Evolutionary conservation across 164 flowering plant genomes (phyloP).

Genomic region (Brasenia schreberi): DNA sequence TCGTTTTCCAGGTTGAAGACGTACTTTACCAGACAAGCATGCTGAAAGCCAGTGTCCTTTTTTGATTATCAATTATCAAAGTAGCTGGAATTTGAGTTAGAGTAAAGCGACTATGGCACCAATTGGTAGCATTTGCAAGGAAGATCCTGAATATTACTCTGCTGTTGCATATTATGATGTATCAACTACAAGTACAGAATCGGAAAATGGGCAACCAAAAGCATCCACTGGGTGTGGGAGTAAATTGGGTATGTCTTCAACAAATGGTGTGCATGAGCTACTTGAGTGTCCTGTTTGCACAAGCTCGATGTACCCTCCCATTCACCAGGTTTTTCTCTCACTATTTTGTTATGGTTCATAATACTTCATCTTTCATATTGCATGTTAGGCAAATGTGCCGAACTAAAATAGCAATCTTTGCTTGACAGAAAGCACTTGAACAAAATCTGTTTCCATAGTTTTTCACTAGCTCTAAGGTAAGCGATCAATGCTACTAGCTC

Average conservation of each 20-base stretch:
- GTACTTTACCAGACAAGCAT: too few species aligned
- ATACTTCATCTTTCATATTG: background rate
- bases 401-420: too few species aligned
- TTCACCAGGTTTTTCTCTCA: constrained; percentile 44
- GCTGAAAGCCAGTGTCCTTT: too few species aligned
- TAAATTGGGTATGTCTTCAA: constrained; percentile 31
- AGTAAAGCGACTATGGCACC: constrained; percentile 37
- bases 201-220: constrained; percentile 15
- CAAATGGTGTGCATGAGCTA: constrained; percentile 55
- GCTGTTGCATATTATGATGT: constrained; percentile 24
- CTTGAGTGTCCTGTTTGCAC: constrained; percentile 68
- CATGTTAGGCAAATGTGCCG: background rate
- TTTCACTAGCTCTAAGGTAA: too few species aligned
- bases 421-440: too few species aligned
- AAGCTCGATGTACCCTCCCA: constrained; percentile 61
- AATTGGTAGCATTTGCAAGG: constrained; percentile 39
- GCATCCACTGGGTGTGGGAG: constrained; percentile 15
- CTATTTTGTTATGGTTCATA: background rate
- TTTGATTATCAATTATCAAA: too few species aligned
- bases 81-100: too few species aligned
- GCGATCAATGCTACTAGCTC: too few species aligned
- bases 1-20: too few species aligned
- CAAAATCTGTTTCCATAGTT: too few species aligned
- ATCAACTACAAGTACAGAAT: constrained; percentile 18
- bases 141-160: constrained; percentile 31